These are phyloP conservation scores for Ascochyta lentis DNA, from an alignment of 2,329 filamentous ascomycete genomes.

Conservation along the genomic window DNA sequence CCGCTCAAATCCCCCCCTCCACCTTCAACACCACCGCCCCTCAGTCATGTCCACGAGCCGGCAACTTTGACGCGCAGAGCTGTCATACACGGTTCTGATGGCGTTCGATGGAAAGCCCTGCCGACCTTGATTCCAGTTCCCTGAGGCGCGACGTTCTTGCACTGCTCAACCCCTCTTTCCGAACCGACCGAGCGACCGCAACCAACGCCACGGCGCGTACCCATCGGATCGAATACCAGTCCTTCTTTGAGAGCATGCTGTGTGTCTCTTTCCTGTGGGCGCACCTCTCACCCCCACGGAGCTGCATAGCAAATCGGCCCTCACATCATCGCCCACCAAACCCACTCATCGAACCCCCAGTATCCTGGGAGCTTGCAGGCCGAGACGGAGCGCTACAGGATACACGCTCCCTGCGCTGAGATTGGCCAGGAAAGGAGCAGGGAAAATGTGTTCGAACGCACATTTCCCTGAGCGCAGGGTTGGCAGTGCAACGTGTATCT, in stretches of 20 bases:
- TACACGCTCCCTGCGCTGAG: background rate
- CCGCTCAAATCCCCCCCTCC: background rate
- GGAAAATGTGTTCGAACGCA: background rate
- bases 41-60: no score
- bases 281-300: background rate
- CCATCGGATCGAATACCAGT: background rate
- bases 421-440: background rate
- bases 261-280: background rate
- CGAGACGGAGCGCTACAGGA: background rate
- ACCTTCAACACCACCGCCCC: background rate
- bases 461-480: background rate
- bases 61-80: background rate
- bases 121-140: background rate
- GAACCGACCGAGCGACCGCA: background rate
- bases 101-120: background rate
- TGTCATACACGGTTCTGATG: background rate
- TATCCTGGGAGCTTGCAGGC: background rate
- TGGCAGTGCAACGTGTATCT: background rate
- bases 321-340: background rate
- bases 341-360: background rate
- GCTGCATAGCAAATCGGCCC: background rate
- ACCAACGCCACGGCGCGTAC: background rate
- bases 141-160: conserved; percentile 6
- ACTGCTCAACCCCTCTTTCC: background rate
- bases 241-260: background rate